Base-by-base conservation (phyloP, 169 alveolate genomes). In the Plasmodium falciparum region DNA sequence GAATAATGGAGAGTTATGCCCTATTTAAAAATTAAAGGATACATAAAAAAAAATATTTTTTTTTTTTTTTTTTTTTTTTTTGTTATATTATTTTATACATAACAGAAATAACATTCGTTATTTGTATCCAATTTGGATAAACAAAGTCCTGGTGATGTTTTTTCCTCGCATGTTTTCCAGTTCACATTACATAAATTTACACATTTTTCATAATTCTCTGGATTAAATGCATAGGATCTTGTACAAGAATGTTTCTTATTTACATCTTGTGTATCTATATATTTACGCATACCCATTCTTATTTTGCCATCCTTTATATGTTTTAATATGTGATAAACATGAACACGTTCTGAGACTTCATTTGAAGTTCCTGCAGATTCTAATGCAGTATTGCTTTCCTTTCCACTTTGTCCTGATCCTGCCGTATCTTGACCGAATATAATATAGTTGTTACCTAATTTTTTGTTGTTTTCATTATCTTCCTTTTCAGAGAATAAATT, bases 41-140 rank as follows among this genome's bases (percentile, higher is more conserved):
- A 5, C 45, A 33, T 33, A 5, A 33, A 33, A 33, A 33, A 33
- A 33, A 33, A 33, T n/a, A n/a, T n/a, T 20, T 54, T 54, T 54
- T 54, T 54, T 54, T 54, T 54, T 54, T 54, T 54, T 54, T 54
- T 54, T 11, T 11, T 54, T 54, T 54, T 54, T 54, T 54, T 61
- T n/a, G 2, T 1, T 61, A 61, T 26, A 20, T 17, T 0, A 11
- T 20, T 61, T 61, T 61, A 61, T 61, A 61, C 70, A 20, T 61
- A 61, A 20, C 70, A 61, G 70, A 61, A 61, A 26, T 17, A 61
- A 26, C 70, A 61, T 17, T 61, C 70, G 5, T 61, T 61, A 1
- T 17, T 5, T 9, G 22, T 61, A 3, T 20, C 43, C 6, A 17
- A 17, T n/a, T 17, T n/a, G n/a, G 70, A 17, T 61, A 61, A 61